Percentiles rank a stretch among this genome's conserved stretches.
These are phyloP conservation scores for Effrenium voratum DNA, from an alignment of 73 alveolate species.

Conservation along the genomic window DNA sequence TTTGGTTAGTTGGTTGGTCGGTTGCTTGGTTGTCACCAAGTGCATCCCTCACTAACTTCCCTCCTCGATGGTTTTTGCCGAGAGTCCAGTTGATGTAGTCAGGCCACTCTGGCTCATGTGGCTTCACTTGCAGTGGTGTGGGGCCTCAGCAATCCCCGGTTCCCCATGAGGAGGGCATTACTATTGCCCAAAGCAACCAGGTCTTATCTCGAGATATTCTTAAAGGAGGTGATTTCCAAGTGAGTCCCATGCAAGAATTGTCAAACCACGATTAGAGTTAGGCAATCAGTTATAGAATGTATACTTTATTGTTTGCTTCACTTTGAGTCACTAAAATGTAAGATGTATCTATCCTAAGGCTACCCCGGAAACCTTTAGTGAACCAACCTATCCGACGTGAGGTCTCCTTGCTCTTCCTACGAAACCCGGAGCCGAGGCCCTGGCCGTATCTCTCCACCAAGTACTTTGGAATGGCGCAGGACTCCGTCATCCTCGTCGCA, in stretches of 20 bases:
- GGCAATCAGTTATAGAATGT: not conserved
- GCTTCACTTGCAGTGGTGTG: slow-evolving; percentile 37
- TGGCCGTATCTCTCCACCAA: slow-evolving; percentile 44
- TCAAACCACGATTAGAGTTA: too few relatives aligned
- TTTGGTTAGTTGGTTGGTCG: too few relatives aligned
- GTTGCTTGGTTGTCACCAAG: too few relatives aligned
- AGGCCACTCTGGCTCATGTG: slow-evolving; percentile 49
- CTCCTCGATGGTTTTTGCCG: not conserved
- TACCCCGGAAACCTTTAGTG: not conserved
- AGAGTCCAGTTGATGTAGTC: slow-evolving; percentile 55
- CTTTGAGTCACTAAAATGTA: not conserved
- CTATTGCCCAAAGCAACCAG: not conserved
- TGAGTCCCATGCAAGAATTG: not conserved
- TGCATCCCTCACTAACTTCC: too few relatives aligned
- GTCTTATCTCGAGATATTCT: not conserved
- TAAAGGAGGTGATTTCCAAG: not conserved
- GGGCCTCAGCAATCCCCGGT: not conserved
- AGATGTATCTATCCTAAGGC: not conserved
- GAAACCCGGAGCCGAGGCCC: not conserved
- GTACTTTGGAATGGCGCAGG: slow-evolving; percentile 81
- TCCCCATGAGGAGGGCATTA: not conserved
- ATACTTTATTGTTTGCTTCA: not conserved
- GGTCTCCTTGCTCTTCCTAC: too few relatives aligned
- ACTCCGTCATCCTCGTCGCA: slow-evolving; percentile 62
- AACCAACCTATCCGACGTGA: too few relatives aligned